Conservation (phyloP, 345 rosid genomes). For the Mangifera indica region DNA sequence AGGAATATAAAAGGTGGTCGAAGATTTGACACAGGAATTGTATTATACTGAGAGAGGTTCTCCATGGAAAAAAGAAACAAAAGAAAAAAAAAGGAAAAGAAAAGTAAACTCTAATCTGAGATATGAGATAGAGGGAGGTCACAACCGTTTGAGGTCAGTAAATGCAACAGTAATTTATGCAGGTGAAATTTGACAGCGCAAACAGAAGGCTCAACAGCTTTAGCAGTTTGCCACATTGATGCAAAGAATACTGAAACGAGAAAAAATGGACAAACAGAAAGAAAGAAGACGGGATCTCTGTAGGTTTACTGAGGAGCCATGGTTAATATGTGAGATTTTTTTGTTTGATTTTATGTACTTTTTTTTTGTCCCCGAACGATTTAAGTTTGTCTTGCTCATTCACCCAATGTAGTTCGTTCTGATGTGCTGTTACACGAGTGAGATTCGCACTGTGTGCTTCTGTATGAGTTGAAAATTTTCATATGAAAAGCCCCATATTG, state of each 20-base stretch:
- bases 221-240: neutral
- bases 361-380: neutral
- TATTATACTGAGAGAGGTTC: neutral
- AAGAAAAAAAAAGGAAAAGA: neutral
- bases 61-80: neutral
- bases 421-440: neutral
- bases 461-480: neutral
- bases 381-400: neutral
- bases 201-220: neutral
- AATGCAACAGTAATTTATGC: conserved; percentile 8
- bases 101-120: neutral
- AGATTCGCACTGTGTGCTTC: conserved; percentile 6
- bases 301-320: neutral
- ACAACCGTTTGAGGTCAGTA: conserved; percentile 7
- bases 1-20: neutral
- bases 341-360: neutral
- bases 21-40: neutral
- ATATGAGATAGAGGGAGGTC: neutral
- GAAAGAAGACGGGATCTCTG: neutral
- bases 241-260: too few species aligned
- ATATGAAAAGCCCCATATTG: neutral
- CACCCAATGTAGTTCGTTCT: neutral
- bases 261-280: too few species aligned
- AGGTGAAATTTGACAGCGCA: neutral
- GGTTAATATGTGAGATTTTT: neutral